Conservation (phyloP, 116 monocot species). For the Cymodocea nodosa region DNA sequence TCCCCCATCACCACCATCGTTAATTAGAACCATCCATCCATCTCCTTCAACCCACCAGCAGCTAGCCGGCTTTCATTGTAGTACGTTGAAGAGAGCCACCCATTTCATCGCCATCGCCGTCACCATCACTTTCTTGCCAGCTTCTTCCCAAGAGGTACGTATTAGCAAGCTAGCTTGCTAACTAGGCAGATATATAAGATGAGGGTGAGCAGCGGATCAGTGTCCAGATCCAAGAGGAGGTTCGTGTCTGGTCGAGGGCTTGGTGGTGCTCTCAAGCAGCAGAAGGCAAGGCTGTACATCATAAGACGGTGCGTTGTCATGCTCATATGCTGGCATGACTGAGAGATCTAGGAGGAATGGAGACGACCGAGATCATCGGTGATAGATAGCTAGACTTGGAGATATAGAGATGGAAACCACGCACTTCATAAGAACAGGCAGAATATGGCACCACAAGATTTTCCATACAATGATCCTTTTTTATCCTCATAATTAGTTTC, state of each 20-base stretch:
- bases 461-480: background rate
- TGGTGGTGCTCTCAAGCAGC: slow-evolving; percentile 5
- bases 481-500: background rate
- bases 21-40: no score
- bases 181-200: background rate
- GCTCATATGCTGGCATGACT: slow-evolving; percentile 20
- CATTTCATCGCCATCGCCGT: background rate
- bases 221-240: slow-evolving; percentile 8
- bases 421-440: background rate
- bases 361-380: background rate
- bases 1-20: background rate
- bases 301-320: slow-evolving; percentile 16
- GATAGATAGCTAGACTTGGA: background rate
- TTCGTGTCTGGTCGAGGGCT: slow-evolving; percentile 1
- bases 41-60: no score
- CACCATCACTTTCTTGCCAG: background rate
- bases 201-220: slow-evolving; percentile 8
- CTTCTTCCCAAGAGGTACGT: no score
- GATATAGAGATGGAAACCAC: background rate
- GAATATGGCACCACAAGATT: no score
- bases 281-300: slow-evolving; percentile 21
- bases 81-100: no score
- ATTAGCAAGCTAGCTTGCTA: no score
- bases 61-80: no score
- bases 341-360: background rate